A percentile compares a stretch with the other conserved stretches of the same genome.
phyloP scores from a whole-genome alignment of 2,329 filamentous ascomycete genomes.

The Ophiognomonia clavigignenti-juglandacearum region DNA sequence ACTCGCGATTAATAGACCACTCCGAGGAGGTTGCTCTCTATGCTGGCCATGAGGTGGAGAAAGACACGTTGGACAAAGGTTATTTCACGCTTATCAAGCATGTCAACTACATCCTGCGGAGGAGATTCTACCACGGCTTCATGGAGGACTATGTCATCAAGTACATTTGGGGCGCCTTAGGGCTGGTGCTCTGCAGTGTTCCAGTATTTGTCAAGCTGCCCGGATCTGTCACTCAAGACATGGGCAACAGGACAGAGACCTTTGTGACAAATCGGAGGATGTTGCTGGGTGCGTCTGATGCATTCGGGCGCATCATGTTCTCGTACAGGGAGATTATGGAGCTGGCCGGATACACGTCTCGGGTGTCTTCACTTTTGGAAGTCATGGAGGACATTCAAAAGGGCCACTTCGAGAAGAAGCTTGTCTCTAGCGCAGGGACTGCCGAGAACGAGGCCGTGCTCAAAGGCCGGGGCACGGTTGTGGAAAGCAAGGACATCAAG shows the following conservation, averaged over 20 bases:
- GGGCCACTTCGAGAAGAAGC: conserved; percentile 92
- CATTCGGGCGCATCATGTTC: conserved; percentile 94
- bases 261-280: conserved; percentile 94
- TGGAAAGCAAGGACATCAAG: conserved; percentile 78
- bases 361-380: conserved; percentile 82
- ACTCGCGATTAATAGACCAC: conserved; percentile 91
- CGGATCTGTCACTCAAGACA: conserved; percentile 57
- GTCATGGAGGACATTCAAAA: conserved; percentile 92
- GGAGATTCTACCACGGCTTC: conserved; percentile 93
- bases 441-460: conserved; percentile 81
- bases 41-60: conserved; percentile 86
- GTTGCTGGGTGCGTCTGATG: conserved; percentile 88
- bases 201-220: conserved; percentile 95
- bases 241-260: conserved; percentile 67
- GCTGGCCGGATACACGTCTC: conserved; percentile 88
- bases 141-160: conserved; percentile 99
- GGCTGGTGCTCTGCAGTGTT: conserved; percentile 85
- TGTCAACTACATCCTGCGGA: conserved; percentile 88
- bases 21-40: conserved; percentile 94
- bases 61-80: conserved; percentile 93
- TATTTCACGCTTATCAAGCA: conserved; percentile 99
- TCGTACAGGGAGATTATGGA: conserved; percentile 97
- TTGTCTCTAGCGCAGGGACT: conserved; percentile 82
- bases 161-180: conserved; percentile 96
- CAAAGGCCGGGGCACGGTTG: conserved; percentile 72